Evolutionary conservation across 441 rosid species (phyloP), one percentile per base, ranked within the genome.

Genomic region (Manihot esculenta): DNA sequence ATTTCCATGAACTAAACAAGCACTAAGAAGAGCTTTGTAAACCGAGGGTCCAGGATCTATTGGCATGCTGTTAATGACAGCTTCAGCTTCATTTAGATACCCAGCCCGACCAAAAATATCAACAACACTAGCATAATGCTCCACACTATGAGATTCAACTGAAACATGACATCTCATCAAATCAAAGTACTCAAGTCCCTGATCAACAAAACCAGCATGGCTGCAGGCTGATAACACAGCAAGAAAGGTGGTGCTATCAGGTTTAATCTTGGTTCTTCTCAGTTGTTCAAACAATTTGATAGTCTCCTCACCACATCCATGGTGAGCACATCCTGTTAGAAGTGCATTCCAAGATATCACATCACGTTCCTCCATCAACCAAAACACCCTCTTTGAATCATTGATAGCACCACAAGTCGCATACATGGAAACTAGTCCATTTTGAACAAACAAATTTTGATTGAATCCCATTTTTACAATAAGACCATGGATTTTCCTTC

Each of bases 81-180:
- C 81, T 67, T 82, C 82, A 10, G 97, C 97, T 72, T 87, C 91
- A 18, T 49, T 78, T 33, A 91, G 76, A 64, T 82, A 81, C 62
- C 98, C 97, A 63, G 90, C 90, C 60, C 97, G 87, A 63, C 93
- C 83, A 23, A 91, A 80, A 56, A 89, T 84, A 81, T 91, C 91
- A 57, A 93, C 91, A 84, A 38, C 42, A 7, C 8, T 38, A 0
- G 93, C 72, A 66, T 84, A 88, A 54, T 88, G 94, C 83, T 92
- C 92, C 12, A 79, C 8, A 5, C 8, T 38, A 38, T 38, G 42
- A 5, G 42, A 38, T 38, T 38, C 42, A 38, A 38, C 7, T 38
- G 42, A 38, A 1, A 38, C 82, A 74, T 86, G 83, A 68, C 73
- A 81, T 42, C 54, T 81, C 89, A 90, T 86, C 0, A 77, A 74